Percentiles rank a stretch among this genome's conserved stretches.
Conservation (phyloP, 1,284 basidiomycete species). For the Polyporus tsugae region DNA sequence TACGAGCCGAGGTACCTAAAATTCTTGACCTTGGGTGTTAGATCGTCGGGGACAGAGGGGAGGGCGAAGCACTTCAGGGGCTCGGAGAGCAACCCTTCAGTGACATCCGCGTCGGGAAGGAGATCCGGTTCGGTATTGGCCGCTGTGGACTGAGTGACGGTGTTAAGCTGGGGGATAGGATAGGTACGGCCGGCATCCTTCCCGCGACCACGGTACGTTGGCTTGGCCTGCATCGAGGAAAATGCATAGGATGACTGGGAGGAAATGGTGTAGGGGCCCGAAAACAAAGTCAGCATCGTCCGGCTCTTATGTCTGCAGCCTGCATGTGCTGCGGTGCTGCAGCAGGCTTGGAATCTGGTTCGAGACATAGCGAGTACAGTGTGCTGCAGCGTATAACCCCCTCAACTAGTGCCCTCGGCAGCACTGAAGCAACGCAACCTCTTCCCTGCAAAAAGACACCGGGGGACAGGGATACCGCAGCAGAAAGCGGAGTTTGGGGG, state of each 20-base stretch:
- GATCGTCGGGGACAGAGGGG: background rate
- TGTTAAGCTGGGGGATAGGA: background rate
- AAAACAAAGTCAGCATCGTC: background rate
- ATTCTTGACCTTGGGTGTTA: slow-evolving; percentile 12
- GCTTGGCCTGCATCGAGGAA: background rate
- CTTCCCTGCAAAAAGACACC: background rate
- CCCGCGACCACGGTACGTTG: slow-evolving; percentile 1
- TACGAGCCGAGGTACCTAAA: slow-evolving; percentile 57
- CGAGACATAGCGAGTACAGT: background rate
- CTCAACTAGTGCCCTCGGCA: background rate
- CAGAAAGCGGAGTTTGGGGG: background rate
- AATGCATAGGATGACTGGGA: background rate
- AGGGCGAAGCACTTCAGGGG: slow-evolving; percentile 8
- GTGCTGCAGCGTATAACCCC: background rate
- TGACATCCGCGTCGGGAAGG: slow-evolving; percentile 18
- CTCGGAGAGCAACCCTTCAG: slow-evolving; percentile 14
- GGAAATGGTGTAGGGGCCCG: background rate
- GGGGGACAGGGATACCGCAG: slow-evolving; percentile 4
- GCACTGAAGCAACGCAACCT: background rate
- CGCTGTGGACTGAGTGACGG: slow-evolving; percentile 18
- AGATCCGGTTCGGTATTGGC: slow-evolving; percentile 21
- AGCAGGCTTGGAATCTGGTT: background rate
- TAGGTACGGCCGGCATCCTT: slow-evolving; percentile 3
- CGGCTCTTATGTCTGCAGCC: background rate
- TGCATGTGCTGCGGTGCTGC: background rate